Base-by-base conservation (phyloP, 768 basidiomycete genomes). In the Hydnomerulius pinastri region DNA sequence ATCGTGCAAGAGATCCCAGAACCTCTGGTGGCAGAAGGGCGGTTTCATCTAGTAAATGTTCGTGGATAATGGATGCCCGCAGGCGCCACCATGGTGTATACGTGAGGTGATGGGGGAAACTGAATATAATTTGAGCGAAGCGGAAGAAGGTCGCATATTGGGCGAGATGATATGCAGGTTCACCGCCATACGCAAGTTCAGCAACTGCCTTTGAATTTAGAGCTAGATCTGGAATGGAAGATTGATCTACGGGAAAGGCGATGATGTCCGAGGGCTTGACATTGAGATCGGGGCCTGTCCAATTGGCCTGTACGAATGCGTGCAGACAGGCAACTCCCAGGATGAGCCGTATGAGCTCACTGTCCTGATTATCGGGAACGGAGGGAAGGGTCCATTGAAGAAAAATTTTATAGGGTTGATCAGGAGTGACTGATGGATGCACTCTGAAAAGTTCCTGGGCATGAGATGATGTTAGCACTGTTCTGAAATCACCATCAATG, bases 111-210 rank as follows among this genome's bases (percentile, higher is more conserved):
- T 76, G 83, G 2, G 79, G 76, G 9, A 71, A 66, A 15, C 71
- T 71, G 53, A 96, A 71, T 40, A 97, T 73, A 21, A 90, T 71
- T 59, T 87, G 81, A 0, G 95, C 82, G 47, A 95, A 71, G 25
- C 85, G 79, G 42, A 98, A 78, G 60, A 96, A 84, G 18, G 80
- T 67, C 6, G 93, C 78, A 30, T 69, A 71, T 59, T 77, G 77
- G 7, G 85, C 78, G 38, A 98, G 88, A 67, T 98, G 97, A 71
- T 98, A 99, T 0, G 91, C 92, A 8, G 97, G 97, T 71, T 98
- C 97, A 3, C 97, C 97, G 4, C 83, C 82, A 53, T 80, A 82
- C 0, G 94, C 86, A 36, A 99, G 80, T 54, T 89, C 83, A 5
- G 85, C 73, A 50, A 92, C 73, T 20, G 94, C 82, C 40, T 81